Percentiles rank a stretch among this genome's conserved stretches.
Conservation (phyloP, 306 rosid species). For the Vicia sativa region DNA sequence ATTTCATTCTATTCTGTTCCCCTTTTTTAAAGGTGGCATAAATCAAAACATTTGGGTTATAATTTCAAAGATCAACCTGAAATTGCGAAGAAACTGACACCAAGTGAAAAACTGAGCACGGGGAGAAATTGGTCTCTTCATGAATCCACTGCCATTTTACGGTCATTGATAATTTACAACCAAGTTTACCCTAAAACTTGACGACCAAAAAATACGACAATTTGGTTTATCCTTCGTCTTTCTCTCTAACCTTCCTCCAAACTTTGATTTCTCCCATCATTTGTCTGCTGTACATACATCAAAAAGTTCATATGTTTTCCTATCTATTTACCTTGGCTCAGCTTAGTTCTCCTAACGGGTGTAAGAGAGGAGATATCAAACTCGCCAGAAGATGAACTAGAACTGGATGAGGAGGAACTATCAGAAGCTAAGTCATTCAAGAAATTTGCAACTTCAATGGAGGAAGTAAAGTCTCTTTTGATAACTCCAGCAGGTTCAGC, state of each 20-base stretch:
- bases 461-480: constrained; percentile 21
- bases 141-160: no score
- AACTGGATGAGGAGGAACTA: constrained; percentile 22
- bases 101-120: no score
- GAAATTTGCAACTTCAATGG: not conserved
- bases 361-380: constrained; percentile 6
- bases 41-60: no score
- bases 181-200: not conserved
- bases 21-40: no score
- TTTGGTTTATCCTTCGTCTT: not conserved
- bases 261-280: not conserved
- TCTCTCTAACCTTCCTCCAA: not conserved
- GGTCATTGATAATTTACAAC: no score
- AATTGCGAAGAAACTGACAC: no score
- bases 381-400: constrained; percentile 32
- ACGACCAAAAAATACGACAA: not conserved
- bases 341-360: not conserved
- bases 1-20: no score
- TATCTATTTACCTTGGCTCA: constrained; percentile 31
- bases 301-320: constrained; percentile 19
- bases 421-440: constrained; percentile 19
- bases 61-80: no score
- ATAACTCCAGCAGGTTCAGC: not conserved
- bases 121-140: no score
- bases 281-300: constrained; percentile 1